Base-by-base conservation (phyloP, 1,284 basidiomycete genomes). In the Sporisorium reilianum region DNA sequence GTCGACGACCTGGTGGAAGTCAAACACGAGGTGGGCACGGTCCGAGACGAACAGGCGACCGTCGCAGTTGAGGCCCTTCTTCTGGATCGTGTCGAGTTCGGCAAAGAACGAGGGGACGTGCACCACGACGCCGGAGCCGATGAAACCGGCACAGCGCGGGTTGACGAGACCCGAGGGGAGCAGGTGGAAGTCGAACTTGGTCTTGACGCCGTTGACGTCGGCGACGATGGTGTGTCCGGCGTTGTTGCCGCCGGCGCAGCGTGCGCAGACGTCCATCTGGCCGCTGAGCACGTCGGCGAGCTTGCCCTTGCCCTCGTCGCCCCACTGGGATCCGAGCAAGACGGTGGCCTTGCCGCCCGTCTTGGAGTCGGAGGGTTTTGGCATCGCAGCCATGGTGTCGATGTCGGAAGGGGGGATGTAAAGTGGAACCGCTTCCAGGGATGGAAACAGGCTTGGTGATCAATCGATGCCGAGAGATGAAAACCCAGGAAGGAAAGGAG, bases 1-100 rank as follows among this genome's bases (percentile, higher is more conserved):
- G 83, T 99, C 97, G 42, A 99, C 97, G 81, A 98, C 97, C 87
- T 99, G 96, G 87, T 99, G 96, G 86, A 99, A 99, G 86, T 98
- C 96, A 82, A 98, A 95, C 49, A 99, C 96, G 73, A 99, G 91
- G 78, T 97, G 94, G 2, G 96, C 94, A 73, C 96, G 91, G 87
- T 98, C 95, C 23, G 96, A 98, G 78, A 99, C 88, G 86, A 97
- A 93, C 23, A 99, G 87, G 44, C 97, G 90, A 70, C 90, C 89
- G 12, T 90, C 89, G 86, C 94, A 97, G 82, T 93, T 89, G 61
- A 99, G 90, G 25, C 74, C 74, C 89, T 97, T 92, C 64, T 89
- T 87, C 85, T 95, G 88, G 64, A 98, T 87, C 34, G 90, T 90
- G 80, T 98, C 95, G 40, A 99, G 89, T 87, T 99, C 96, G 34